A percentile compares a stretch with the other conserved stretches of the same genome.
Evolutionary conservation across 192 early-diverging fungal genomes (phyloP).

Genomic region (Coemansia sp.): DNA sequence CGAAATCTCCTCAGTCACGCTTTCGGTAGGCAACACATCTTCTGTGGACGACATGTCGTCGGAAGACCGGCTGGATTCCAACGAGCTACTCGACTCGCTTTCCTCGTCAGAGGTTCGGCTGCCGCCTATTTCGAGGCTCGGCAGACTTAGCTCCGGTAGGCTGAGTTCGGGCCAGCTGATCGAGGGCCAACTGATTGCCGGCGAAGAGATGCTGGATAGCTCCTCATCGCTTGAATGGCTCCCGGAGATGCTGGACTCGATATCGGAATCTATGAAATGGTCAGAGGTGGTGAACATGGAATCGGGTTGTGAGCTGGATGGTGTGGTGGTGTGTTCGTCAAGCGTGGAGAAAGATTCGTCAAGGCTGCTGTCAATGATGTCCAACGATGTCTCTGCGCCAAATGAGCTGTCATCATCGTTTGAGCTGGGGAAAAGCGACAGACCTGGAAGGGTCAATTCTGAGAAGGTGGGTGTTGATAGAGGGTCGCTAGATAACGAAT

Average conservation of each 20-base stretch:
- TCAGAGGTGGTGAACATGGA: neutral
- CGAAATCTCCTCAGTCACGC: too few species aligned
- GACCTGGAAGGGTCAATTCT: too few species aligned
- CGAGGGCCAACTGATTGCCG: constrained; percentile 14
- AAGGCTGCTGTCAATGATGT: neutral
- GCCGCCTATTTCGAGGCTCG: neutral
- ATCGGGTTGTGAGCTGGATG: constrained; percentile 4
- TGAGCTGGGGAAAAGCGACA: too few species aligned
- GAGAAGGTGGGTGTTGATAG: too few species aligned
- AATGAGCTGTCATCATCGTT: neutral
- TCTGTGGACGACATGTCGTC: too few species aligned
- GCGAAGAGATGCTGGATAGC: constrained; percentile 5
- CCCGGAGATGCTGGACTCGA: constrained; percentile 1
- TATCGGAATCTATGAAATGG: constrained; percentile 7
- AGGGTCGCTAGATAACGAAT: neutral
- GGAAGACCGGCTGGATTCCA: too few species aligned
- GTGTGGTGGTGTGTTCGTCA: neutral
- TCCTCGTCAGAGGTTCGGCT: neutral
- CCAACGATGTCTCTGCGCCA: neutral
- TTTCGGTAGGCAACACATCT: too few species aligned
- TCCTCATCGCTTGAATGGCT: neutral
- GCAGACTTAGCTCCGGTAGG: neutral
- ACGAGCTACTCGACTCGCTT: neutral
- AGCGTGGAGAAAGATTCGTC: neutral
- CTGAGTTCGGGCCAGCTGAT: constrained; percentile 7